These are phyloP conservation scores for Citeromyces siamensis DNA, from an alignment of 1,139 yeast species.

Conservation along the genomic window DNA sequence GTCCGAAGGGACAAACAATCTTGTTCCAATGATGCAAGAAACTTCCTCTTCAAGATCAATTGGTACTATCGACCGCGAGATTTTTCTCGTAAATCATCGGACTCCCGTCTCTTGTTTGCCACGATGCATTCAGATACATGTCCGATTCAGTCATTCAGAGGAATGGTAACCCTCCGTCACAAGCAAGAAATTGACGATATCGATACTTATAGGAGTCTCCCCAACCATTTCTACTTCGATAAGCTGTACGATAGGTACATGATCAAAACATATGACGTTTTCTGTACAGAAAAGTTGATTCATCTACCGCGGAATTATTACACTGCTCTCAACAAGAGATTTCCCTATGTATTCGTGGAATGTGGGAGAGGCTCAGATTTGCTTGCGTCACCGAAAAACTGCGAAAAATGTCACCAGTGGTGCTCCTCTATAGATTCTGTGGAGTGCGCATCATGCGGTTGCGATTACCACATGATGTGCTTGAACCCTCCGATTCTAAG, in stretches of 20 bases:
- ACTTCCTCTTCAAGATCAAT: slow-evolving; percentile 58
- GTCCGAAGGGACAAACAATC: slow-evolving; percentile 22
- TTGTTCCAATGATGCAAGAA: slow-evolving; percentile 25
- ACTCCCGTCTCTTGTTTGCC: slow-evolving; percentile 68
- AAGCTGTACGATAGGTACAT: slow-evolving; percentile 81
- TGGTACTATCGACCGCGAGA: slow-evolving; percentile 93
- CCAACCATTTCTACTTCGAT: slow-evolving; percentile 77
- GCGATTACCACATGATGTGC: slow-evolving; percentile 69
- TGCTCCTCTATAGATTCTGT: slow-evolving; percentile 66
- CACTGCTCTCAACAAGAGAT: slow-evolving; percentile 53
- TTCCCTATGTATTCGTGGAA: slow-evolving; percentile 68
- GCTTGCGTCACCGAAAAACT: slow-evolving; percentile 50
- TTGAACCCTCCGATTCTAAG: slow-evolving; percentile 73
- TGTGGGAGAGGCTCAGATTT: slow-evolving; percentile 55
- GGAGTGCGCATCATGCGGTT: slow-evolving; percentile 69
- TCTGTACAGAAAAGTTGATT: slow-evolving; percentile 42
- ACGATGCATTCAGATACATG: slow-evolving; percentile 84
- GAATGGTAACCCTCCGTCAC: slow-evolving; percentile 60
- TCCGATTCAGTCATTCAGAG: slow-evolving; percentile 67
- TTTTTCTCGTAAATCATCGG: slow-evolving; percentile 52
- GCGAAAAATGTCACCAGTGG: slow-evolving; percentile 79
- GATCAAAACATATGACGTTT: slow-evolving; percentile 69
- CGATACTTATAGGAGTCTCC: slow-evolving; percentile 40
- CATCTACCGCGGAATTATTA: slow-evolving; percentile 51
- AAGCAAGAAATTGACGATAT: slow-evolving; percentile 49